These are phyloP conservation scores for Pichia sp. DNA, from an alignment of 1,139 yeast genomes.

Conservation along the genomic window DNA sequence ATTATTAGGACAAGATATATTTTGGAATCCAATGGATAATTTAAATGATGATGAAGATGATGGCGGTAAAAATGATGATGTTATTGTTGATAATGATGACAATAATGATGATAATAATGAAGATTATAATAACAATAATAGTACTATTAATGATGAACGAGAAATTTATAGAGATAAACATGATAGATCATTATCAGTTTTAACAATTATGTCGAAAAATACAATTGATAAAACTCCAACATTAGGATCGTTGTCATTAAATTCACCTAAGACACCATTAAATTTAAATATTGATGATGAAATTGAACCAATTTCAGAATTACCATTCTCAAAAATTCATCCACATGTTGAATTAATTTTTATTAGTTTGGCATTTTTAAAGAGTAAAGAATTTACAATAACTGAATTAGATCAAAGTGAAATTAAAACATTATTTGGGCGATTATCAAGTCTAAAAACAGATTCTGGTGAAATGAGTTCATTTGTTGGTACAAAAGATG, in stretches of 20 bases:
- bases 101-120: too few species aligned
- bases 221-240: conserved; percentile 26
- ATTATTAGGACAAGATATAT: conserved; percentile 29
- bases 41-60: conserved; percentile 9
- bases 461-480: conserved; percentile 28
- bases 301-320: conserved; percentile 23
- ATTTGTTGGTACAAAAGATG: conserved; percentile 22
- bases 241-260: conserved; percentile 16
- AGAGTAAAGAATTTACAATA: conserved; percentile 70
- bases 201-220: conserved; percentile 22
- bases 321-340: conserved; percentile 65
- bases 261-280: conserved; percentile 11
- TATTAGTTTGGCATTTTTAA: conserved; percentile 70
- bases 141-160: too few species aligned
- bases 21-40: conserved; percentile 30
- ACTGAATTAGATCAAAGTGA: conserved; percentile 88
- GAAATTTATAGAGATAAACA: conserved; percentile 8
- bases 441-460: conserved; percentile 34
- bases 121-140: too few species aligned
- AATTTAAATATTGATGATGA: conserved; percentile 10
- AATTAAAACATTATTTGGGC: conserved; percentile 68
- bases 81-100: conserved; percentile 5
- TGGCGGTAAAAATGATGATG: background rate
- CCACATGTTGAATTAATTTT: conserved; percentile 77
- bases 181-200: conserved; percentile 26